Conservation (phyloP, 768 basidiomycete genomes). For the Suillus tomentosus region DNA sequence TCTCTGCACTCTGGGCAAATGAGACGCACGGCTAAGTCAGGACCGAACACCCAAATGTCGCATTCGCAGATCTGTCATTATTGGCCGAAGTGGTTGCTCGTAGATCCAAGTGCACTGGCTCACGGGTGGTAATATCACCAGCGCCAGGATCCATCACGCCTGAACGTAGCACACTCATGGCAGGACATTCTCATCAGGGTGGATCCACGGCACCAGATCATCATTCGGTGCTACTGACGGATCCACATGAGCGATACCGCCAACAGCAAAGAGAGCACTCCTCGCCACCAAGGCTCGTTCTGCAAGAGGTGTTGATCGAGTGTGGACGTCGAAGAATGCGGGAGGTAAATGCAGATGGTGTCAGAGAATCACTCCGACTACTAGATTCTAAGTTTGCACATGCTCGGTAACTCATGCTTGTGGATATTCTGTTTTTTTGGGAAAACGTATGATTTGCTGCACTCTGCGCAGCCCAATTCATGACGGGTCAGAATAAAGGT, state of each 20-base stretch:
- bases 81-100: slow-evolving; percentile 90
- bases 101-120: slow-evolving; percentile 74
- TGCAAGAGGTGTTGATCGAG: slow-evolving; percentile 60
- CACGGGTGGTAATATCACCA: slow-evolving; percentile 61
- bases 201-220: slow-evolving; percentile 23
- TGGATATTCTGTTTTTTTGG: slow-evolving; percentile 14
- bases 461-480: no score
- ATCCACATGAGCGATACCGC: slow-evolving; percentile 55
- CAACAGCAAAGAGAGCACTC: slow-evolving; percentile 43
- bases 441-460: no score
- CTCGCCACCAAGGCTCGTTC: slow-evolving; percentile 55
- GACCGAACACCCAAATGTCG: slow-evolving; percentile 88
- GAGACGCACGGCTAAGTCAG: slow-evolving; percentile 84
- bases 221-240: slow-evolving; percentile 49
- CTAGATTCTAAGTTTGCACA: slow-evolving; percentile 65
- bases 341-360: slow-evolving; percentile 72
- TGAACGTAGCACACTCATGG: slow-evolving; percentile 35
- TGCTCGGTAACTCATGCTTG: slow-evolving; percentile 25
- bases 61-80: slow-evolving; percentile 79
- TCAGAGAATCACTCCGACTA: slow-evolving; percentile 73
- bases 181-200: slow-evolving; percentile 17
- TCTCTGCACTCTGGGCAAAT: slow-evolving; percentile 96
- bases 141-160: slow-evolving; percentile 51
- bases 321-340: slow-evolving; percentile 64
- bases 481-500: no score